Evolutionary conservation across 148 eudicot species (phyloP).

Genomic region (Vaccinium myrtillus): DNA sequence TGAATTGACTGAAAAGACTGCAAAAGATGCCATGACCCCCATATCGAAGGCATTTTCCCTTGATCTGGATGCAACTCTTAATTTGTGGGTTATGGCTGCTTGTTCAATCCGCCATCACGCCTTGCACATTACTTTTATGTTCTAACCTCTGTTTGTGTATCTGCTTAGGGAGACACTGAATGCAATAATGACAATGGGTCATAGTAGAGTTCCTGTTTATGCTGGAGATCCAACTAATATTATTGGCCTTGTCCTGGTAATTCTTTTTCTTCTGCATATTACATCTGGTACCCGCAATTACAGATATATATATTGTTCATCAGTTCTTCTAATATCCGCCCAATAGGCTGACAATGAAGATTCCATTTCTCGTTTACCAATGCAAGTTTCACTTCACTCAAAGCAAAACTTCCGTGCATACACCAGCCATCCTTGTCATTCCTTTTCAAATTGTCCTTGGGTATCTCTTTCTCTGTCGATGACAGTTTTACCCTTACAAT

Average conservation of each 20-base stretch:
- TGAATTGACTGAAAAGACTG: slow-evolving; percentile 89
- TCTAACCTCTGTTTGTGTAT: slow-evolving; percentile 22
- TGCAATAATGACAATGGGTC: slow-evolving; percentile 89
- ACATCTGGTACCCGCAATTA: neutral
- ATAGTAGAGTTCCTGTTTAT: slow-evolving; percentile 94
- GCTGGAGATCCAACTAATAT: slow-evolving; percentile 64
- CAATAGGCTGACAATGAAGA: too few species aligned
- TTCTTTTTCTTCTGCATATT: neutral
- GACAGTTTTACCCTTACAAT: too few species aligned
- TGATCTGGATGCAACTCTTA: slow-evolving; percentile 98
- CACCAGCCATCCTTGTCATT: too few species aligned
- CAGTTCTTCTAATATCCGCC: too few species aligned
- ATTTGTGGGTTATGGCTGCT: slow-evolving; percentile 69
- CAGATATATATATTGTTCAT: neutral
- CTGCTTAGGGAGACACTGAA: slow-evolving; percentile 82
- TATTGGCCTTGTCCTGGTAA: slow-evolving; percentile 84
- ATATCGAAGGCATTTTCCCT: slow-evolving; percentile 98
- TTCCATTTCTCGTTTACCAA: too few species aligned
- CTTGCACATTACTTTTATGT: slow-evolving; percentile 20
- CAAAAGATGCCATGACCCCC: slow-evolving; percentile 97
- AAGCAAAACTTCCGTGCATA: too few species aligned
- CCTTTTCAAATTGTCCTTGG: too few species aligned
- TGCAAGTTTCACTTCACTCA: too few species aligned
- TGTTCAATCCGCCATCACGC: slow-evolving; percentile 24
- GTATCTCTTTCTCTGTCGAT: too few species aligned